Evolutionary conservation across 2,329 filamentous ascomycete genomes (phyloP).

Genomic region (Aspergillus novoparasiticus): DNA sequence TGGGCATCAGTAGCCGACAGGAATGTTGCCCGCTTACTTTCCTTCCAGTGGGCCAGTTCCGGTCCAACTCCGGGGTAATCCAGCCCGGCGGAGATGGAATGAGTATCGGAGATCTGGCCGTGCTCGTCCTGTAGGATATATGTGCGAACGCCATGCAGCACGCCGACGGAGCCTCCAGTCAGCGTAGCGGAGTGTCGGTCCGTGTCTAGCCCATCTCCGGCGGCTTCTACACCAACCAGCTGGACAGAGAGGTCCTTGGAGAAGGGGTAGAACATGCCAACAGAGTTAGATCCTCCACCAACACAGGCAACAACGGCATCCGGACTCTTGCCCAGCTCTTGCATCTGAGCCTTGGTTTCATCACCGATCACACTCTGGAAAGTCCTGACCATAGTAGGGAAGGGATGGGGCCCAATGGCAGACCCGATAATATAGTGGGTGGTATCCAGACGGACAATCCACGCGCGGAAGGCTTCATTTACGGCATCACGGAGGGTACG

Average conservation of each 20-base stretch:
- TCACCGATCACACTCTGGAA: constrained; percentile 94
- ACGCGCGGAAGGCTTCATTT: constrained; percentile 88
- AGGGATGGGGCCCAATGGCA: constrained; percentile 92
- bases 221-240: constrained; percentile 90
- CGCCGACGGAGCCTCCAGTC: constrained; percentile 80
- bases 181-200: constrained; percentile 80
- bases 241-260: constrained; percentile 77
- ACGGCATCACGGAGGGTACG: constrained; percentile 79
- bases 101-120: constrained; percentile 87
- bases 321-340: constrained; percentile 78
- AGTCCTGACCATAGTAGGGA: constrained; percentile 94
- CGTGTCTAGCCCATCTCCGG: constrained; percentile 84
- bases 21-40: constrained; percentile 78
- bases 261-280: constrained; percentile 97
- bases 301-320: constrained; percentile 98
- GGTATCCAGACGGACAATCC: constrained; percentile 84
- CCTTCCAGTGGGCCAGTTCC: constrained; percentile 88
- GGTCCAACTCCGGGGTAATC: constrained; percentile 96
- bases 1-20: constrained; percentile 87
- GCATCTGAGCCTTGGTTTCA: constrained; percentile 91
- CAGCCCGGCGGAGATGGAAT: constrained; percentile 89
- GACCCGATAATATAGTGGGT: constrained; percentile 97
- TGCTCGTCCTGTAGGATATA: constrained; percentile 88
- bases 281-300: constrained; percentile 87
- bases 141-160: constrained; percentile 91